Evolutionary conservation across 2,329 filamentous ascomycete species (phyloP).

Genomic region (Colletotrichum sp.): DNA sequence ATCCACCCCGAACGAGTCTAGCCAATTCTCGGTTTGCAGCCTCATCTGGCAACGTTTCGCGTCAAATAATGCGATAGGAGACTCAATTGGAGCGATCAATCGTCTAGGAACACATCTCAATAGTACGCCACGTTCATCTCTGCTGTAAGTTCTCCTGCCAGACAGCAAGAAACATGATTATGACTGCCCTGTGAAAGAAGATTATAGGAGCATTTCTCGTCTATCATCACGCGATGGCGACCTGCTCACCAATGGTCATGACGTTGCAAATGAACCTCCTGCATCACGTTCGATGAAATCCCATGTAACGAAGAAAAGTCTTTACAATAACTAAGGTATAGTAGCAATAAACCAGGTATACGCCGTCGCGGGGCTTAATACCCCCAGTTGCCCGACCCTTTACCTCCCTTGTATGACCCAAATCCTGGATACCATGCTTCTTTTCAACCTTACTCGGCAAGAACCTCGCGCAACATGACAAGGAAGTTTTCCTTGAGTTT

Average conservation of each 20-base stretch:
- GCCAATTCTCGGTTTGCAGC: background rate
- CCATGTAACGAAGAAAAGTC: background rate
- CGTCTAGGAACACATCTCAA: background rate
- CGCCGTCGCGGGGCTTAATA: constrained; percentile 9
- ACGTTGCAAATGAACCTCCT: background rate
- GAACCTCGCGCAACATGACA: constrained; percentile 79
- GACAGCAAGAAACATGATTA: background rate
- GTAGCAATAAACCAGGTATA: background rate
- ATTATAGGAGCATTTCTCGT: background rate
- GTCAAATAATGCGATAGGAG: background rate
- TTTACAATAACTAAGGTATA: constrained; percentile 2
- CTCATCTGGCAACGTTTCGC: background rate
- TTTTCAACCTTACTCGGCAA: constrained; percentile 66
- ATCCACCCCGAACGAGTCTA: background rate
- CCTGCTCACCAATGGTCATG: background rate
- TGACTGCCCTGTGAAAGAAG: background rate
- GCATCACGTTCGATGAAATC: background rate
- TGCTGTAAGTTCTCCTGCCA: background rate
- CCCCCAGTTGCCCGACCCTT: constrained; percentile 11
- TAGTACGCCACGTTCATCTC: background rate
- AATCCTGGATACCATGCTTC: constrained; percentile 4
- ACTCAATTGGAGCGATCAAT: background rate
- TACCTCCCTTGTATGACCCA: constrained; percentile 6
- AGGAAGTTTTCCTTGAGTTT: constrained; percentile 83
- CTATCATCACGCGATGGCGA: background rate